phyloP scores from a whole-genome alignment of 306 rosid genomes.

The Crataegus laevigata region DNA sequence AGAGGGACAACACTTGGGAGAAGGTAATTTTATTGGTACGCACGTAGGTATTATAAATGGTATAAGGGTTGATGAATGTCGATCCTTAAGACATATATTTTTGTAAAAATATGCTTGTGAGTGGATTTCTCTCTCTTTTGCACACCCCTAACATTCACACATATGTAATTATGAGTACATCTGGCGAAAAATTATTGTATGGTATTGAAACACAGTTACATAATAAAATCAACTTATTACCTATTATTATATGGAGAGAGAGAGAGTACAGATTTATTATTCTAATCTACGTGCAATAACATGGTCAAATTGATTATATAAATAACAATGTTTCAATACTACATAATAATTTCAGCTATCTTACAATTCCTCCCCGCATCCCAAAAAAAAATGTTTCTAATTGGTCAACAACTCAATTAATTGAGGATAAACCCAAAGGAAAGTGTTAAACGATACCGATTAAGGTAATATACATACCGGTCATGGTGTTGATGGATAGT shows the following conservation, averaged over 20 bases:
- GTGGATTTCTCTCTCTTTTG: constrained; percentile 17
- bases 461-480: neutral
- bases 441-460: neutral
- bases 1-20: neutral
- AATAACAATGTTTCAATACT: neutral
- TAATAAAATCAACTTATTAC: neutral
- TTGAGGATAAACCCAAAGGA: neutral
- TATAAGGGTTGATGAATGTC: constrained; percentile 21
- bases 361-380: neutral
- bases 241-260: no score
- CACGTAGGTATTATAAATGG: constrained; percentile 23
- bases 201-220: neutral
- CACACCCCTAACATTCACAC: neutral
- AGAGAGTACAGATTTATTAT: neutral
- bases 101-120: constrained; percentile 44
- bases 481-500: neutral
- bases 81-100: constrained; percentile 25
- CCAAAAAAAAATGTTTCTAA: no score
- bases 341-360: neutral
- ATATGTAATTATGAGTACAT: neutral
- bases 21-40: neutral
- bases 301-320: no score
- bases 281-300: neutral
- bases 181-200: neutral
- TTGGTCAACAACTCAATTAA: neutral